Base-by-base conservation (phyloP, 1,284 basidiomycete species). In the Hymenochaete sp. region DNA sequence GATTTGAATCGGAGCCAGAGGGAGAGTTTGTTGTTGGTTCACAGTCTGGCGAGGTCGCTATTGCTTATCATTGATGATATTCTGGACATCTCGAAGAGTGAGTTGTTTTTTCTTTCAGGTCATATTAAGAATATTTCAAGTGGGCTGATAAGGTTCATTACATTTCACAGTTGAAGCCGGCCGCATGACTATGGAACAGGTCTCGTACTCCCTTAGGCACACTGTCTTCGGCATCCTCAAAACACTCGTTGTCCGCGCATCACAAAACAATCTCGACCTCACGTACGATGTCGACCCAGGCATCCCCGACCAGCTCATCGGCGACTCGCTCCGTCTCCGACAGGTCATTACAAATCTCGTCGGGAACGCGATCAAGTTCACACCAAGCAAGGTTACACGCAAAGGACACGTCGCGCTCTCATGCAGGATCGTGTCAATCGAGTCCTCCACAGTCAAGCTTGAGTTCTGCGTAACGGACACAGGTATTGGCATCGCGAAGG, bases 171-270 rank as follows among this genome's bases (percentile, higher is more conserved):
- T 95, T 57, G 95, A 98, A 67, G 95, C 95, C 37, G 96, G 96
- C 49, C 83, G 96, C 16, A 98, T 98, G 96, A 98, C 93, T 3
- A 97, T 98, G 82, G 96, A 99, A 64, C 88, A 93, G 49, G 93
- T 98, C 28, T 89, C 93, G 0, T 99, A 95, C 68, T 98, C 93
- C n/a, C 75, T 98, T 25, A 87, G 96, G 25, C 84, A 93, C 55
- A 96, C 93, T 7, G 91, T 98, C 42, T 98, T 98, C 60, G 91
- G 91, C 28, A 96, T 98, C 45, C 79, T 98, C 62, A 99, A 98
- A 71, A 98, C 95, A 2, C 77, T 99, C 38, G 95, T 97, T 56
- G 93, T 98, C 38, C 92, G 95, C 46, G 96, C 96, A 0, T 91
- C 93, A 4, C 95, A 98, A 65, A 96, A 95, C 67, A 93, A 96